A percentile compares a stretch with the other conserved stretches of the same genome.
Evolutionary conservation across 768 basidiomycete species (phyloP).

Genomic region (Termitomyces sp.): DNA sequence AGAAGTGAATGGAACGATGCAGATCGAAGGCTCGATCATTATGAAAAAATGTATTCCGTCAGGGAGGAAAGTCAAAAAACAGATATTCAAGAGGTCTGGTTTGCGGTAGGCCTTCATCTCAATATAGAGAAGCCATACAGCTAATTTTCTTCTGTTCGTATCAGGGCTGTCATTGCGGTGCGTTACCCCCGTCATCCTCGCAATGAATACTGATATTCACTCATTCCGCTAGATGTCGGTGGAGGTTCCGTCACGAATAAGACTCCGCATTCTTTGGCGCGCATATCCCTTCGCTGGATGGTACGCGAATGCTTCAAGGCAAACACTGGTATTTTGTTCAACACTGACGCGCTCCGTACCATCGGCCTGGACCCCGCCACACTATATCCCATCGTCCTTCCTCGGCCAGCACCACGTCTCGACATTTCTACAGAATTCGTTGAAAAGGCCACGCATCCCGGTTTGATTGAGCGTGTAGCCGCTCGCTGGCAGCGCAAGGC

Average conservation of each 20-base stretch:
- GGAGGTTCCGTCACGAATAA: conserved; percentile 51
- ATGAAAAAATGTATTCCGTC: conserved; percentile 29
- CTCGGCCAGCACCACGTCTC: conserved; percentile 26
- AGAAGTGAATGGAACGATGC: conserved; percentile 3
- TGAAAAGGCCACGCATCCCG: neutral
- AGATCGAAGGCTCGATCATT: conserved; percentile 21
- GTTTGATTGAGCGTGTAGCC: neutral
- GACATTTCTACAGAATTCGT: conserved; percentile 2
- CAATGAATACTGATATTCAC: neutral
- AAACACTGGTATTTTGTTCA: conserved; percentile 57
- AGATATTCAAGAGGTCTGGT: conserved; percentile 66
- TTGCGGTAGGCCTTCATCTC: conserved; percentile 33
- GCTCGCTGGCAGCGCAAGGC: neutral
- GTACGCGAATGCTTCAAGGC: conserved; percentile 58
- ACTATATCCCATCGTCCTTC: conserved; percentile 31
- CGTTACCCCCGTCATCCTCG: neutral
- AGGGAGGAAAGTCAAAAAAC: conserved; percentile 17
- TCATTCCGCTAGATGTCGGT: conserved; percentile 39
- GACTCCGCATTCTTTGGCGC: conserved; percentile 35
- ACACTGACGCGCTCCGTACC: conserved; percentile 34
- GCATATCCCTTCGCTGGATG: conserved; percentile 66
- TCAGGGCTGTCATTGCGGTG: conserved; percentile 44
- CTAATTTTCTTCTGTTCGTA: neutral
- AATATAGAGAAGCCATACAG: neutral
- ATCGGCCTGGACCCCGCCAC: conserved; percentile 39